Evolutionary conservation across 169 alveolate genomes (phyloP), one percentile per base, ranked within the genome.

Genomic region (Cryptosporidium muris): DNA sequence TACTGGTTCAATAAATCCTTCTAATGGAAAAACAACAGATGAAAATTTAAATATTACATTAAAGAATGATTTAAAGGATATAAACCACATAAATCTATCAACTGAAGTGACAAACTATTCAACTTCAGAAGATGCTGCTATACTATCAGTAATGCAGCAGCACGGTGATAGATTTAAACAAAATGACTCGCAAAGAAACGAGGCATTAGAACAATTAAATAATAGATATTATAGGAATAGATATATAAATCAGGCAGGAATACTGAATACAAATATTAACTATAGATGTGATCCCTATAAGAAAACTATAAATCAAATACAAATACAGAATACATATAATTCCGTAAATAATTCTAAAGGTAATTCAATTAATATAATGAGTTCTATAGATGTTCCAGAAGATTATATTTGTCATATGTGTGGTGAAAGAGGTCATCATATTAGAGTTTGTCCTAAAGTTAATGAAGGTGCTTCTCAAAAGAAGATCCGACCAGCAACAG

Each of bases 401-500:
- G 85, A 74, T 74, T 93, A 93, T 80, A 92, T 93, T 12, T 93
- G 96, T 82, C 96, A 93, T 60, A 92, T 93, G 96, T 93, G 96
- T 64, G 96, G 96, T 43, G 91, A 93, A 53, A 88, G 92, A 42
- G 96, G 96, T 5, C 96, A 93, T 52, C 92, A 93, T 53, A 93
- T 93, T 49, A 91, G 89, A 65, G 91, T 92, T 58, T 93, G 96
- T 63, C 80, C 91, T 5, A 88, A 81, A 63, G 90, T 85, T 12
- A 90, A 91, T 14, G 95, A 93, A 51, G 93, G 92, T 51, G 80
- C 90, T 42, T 82, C 64, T 37, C 92, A 93, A 52, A 93, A 93
- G 66, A 93, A 93, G 65, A 92, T 93, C 51, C 82, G 95, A 45
- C 91, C 94, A 3, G 93, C 96, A 6, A 93, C 96, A n/a, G 96